Conservation (phyloP, 352 stramenopile species). For the Globisporangium parvum region DNA sequence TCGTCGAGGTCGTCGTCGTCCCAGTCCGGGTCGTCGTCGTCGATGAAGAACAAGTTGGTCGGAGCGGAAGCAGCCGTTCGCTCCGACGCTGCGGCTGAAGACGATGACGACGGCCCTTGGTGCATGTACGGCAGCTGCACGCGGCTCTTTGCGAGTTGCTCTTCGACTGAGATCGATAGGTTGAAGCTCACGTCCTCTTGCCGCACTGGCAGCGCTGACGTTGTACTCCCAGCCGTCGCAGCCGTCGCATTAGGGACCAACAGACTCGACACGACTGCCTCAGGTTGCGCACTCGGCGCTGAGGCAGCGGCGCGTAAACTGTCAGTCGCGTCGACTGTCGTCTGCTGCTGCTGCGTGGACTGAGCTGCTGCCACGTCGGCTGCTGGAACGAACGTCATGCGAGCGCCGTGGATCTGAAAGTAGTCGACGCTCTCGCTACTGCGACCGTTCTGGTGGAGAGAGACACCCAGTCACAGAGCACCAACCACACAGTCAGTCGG, state of each 20-base stretch:
- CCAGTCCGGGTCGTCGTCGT: slow-evolving; percentile 77
- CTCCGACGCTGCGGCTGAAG: neutral
- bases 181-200: slow-evolving; percentile 70
- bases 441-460: slow-evolving; percentile 41
- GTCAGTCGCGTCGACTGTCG: too few relatives aligned
- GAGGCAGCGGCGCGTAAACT: too few relatives aligned
- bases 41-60: slow-evolving; percentile 65
- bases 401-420: slow-evolving; percentile 32
- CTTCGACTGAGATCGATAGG: slow-evolving; percentile 48
- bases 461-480: neutral
- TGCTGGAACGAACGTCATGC: slow-evolving; percentile 21
- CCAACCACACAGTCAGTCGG: too few relatives aligned
- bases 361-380: slow-evolving; percentile 1
- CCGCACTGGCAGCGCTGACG: slow-evolving; percentile 32
- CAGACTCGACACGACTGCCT: too few relatives aligned
- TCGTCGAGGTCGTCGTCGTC: slow-evolving; percentile 58
- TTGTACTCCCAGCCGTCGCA: too few relatives aligned
- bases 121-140: slow-evolving; percentile 75
- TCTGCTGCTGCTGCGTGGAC: neutral
- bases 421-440: slow-evolving; percentile 64
- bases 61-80: slow-evolving; percentile 2
- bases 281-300: neutral
- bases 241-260: too few relatives aligned
- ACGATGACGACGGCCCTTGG: slow-evolving; percentile 17
- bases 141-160: slow-evolving; percentile 51